Base-by-base conservation (phyloP, 371 early-diverging fungal genomes). In the Rhizopus stolonifer region DNA sequence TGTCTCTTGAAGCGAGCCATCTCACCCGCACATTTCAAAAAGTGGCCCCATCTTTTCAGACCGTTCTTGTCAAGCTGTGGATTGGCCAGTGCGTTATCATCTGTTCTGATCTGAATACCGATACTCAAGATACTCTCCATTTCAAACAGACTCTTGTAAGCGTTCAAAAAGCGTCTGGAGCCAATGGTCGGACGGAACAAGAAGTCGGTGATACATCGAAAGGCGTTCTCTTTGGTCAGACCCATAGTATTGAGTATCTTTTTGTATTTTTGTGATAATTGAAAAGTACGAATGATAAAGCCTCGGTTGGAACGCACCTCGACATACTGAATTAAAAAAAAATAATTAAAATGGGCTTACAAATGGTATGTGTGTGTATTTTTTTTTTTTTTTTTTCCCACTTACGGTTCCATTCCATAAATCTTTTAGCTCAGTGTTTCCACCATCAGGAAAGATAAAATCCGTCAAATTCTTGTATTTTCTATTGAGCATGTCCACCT, bases 181-280 rank as follows among this genome's bases (percentile, higher is more conserved):
- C 73, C 79, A 44, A 72, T 61, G 0, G 74, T 78, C 10, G 79
- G 79, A 1, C 68, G 69, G 49, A 78, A 74, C 7, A 78, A 47
- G 24, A 65, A 78, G 44, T 78, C 72, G 33, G 71, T 65, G 22
- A 78, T 46, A 34, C 79, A 78, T 24, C 70, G 52, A 32, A 74
- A 78, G 1, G 67, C 38, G 43, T 78, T 78, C 44, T 69, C 69
- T 32, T 69, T 70, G 15, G 65, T 68, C 7, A 78, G 46, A 0
- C 79, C 79, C 51, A 74, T 64, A 8, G 47, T 19, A 2, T 62
- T 54, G 7, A 74, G 47, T 8, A 39, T 49, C 13, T 57, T 57
- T 4, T 54, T 65, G 31, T 74, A 74, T 29, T 46, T 33, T 11
- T 52, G 50, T 13, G 70, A 70, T 10, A 60, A 34, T 46, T 67